phyloP scores from a whole-genome alignment of 495 filamentous ascomycete species.

The Annulohypoxylon maeteangense region DNA sequence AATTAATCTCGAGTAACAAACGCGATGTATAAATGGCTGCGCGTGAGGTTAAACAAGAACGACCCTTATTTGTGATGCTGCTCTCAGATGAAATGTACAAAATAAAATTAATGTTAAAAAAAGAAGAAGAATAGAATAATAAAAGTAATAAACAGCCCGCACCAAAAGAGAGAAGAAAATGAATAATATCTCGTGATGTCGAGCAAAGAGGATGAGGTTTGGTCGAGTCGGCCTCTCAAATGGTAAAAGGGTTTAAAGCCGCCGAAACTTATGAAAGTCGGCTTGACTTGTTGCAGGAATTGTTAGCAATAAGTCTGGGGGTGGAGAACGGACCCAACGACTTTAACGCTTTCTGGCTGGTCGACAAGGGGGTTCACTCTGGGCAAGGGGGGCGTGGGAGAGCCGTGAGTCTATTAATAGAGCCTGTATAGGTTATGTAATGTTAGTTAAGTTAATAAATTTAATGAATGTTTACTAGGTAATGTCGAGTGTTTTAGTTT shows the following conservation, averaged over 20 bases:
- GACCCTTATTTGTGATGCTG: conserved; percentile 1
- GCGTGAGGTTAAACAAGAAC: conserved; percentile 22
- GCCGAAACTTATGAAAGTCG: conserved; percentile 17
- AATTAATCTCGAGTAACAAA: conserved; percentile 12
- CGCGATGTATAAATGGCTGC: conserved; percentile 18
- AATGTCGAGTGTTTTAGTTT: background rate
- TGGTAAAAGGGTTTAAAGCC: conserved; percentile 14
- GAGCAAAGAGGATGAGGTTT: conserved; percentile 3
- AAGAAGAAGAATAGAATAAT: conserved; percentile 14
- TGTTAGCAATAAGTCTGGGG: conserved; percentile 14
- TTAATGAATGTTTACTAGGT: background rate
- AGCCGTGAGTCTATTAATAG: conserved; percentile 28
- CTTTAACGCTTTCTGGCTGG: conserved; percentile 17
- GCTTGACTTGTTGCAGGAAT: conserved; percentile 22
- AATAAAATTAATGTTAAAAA: conserved; percentile 36
- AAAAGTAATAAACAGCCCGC: conserved; percentile 18
- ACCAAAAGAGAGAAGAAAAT: conserved; percentile 23
- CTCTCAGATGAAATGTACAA: conserved; percentile 20
- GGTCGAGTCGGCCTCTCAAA: background rate
- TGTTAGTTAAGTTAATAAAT: background rate
- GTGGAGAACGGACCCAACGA: conserved; percentile 19
- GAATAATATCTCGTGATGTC: conserved; percentile 24
- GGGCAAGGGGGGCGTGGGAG: conserved; percentile 4
- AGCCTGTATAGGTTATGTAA: conserved; percentile 3
- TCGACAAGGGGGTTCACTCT: background rate